Conservation (phyloP, 1,284 basidiomycete genomes). For the Microbotryum intermedium region DNA sequence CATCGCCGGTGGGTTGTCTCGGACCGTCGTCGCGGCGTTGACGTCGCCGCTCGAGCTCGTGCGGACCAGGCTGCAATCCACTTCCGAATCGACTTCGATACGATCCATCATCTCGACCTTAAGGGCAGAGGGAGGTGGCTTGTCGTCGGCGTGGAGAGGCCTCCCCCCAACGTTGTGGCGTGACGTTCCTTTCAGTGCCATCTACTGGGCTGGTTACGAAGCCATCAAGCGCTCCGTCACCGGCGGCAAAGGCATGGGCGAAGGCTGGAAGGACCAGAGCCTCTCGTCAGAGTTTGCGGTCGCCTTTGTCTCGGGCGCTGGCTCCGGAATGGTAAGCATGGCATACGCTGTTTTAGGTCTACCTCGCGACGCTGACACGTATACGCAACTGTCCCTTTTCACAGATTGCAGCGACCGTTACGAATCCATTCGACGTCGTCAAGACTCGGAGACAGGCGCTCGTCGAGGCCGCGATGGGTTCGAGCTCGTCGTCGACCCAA, state of each 20-base stretch:
- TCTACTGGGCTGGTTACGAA: conserved; percentile 63
- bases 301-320: conserved; percentile 73
- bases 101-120: conserved; percentile 1
- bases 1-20: conserved; percentile 69
- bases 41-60: conserved; percentile 87
- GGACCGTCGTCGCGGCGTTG: conserved; percentile 68
- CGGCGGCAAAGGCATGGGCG: conserved; percentile 40
- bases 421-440: conserved; percentile 91
- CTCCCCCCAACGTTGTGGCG: conserved; percentile 88
- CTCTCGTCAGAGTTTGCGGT: conserved; percentile 61
- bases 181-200: conserved; percentile 91
- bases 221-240: conserved; percentile 35
- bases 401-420: conserved; percentile 68
- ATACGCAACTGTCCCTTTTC: neutral
- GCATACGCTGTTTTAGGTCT: neutral
- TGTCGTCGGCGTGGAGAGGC: conserved; percentile 75
- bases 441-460: conserved; percentile 75
- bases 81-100: neutral
- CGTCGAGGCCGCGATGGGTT: neutral
- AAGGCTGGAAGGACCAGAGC: conserved; percentile 44
- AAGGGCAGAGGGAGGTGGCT: conserved; percentile 47
- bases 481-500: neutral
- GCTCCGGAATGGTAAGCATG: conserved; percentile 53
- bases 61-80: conserved; percentile 83
- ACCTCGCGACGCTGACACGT: neutral